These are phyloP conservation scores for Apiospora hydei DNA, from an alignment of 2,329 filamentous ascomycete genomes.

Conservation along the genomic window DNA sequence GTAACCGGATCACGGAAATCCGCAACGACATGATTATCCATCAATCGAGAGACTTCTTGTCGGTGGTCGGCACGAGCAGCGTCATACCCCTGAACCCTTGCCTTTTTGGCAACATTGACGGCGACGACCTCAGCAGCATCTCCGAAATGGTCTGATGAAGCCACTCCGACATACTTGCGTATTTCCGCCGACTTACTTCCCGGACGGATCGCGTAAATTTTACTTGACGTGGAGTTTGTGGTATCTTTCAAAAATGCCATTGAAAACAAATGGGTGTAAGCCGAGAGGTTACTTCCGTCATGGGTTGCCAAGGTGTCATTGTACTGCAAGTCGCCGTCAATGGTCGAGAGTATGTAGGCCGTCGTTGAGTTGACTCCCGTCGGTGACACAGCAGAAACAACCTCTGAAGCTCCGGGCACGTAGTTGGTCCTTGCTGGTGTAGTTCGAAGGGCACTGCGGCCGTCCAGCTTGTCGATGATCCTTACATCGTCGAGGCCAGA, in stretches of 20 bases:
- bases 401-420: background rate
- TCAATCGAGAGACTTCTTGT: background rate
- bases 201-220: background rate
- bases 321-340: slow-evolving; percentile 5
- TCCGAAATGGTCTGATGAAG: slow-evolving; percentile 18
- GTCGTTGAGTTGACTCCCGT: background rate
- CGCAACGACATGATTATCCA: background rate
- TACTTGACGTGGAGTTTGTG: background rate
- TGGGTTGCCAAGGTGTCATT: background rate
- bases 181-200: background rate
- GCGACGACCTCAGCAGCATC: background rate
- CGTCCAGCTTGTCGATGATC: slow-evolving; percentile 17
- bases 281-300: background rate
- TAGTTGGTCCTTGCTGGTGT: background rate
- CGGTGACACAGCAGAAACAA: slow-evolving; percentile 1
- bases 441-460: slow-evolving; percentile 19
- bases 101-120: background rate
- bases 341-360: background rate
- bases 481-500: slow-evolving; percentile 3
- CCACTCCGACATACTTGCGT: slow-evolving; percentile 14
- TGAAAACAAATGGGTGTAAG: background rate
- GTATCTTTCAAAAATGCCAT: background rate
- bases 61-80: background rate
- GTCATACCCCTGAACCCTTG: slow-evolving; percentile 1
- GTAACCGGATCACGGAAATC: slow-evolving; percentile 18